phyloP scores from a whole-genome alignment of 2,329 filamentous ascomycete species.

The Ophiostoma fasciatum region DNA sequence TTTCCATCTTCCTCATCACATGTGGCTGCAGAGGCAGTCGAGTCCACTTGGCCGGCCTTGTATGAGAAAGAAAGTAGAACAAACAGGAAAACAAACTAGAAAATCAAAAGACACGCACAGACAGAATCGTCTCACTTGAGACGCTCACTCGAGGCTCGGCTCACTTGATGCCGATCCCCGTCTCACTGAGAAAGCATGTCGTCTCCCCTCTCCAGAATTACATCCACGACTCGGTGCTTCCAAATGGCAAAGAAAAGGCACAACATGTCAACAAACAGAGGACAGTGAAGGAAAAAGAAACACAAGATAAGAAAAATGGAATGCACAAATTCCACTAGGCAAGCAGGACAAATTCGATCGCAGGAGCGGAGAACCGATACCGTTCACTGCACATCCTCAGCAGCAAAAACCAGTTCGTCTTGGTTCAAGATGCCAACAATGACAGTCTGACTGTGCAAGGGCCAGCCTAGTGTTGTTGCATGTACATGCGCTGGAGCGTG shows the following conservation, averaged over 20 bases:
- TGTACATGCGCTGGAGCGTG: constrained; percentile 21
- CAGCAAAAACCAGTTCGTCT: not conserved
- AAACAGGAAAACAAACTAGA: too few relatives aligned
- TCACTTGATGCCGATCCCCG: too few relatives aligned
- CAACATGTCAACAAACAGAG: not conserved
- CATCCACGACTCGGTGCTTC: not conserved
- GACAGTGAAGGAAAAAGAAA: not conserved
- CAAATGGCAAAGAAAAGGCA: not conserved
- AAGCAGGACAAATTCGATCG: not conserved
- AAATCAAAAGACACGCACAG: too few relatives aligned
- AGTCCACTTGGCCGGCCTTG: too few relatives aligned
- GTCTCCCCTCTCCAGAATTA: not conserved
- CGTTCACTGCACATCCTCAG: not conserved
- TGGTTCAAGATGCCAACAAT: constrained; percentile 2
- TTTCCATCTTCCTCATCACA: not conserved
- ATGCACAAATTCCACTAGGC: not conserved
- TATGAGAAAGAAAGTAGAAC: not conserved
- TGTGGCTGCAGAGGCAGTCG: not conserved
- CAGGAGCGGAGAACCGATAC: constrained; percentile 1
- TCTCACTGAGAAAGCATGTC: too few relatives aligned
- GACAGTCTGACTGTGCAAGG: too few relatives aligned
- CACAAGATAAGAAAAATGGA: not conserved
- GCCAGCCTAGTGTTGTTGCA: constrained; percentile 12
- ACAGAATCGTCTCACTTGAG: constrained; percentile 1
- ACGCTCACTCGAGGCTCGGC: too few relatives aligned